A percentile compares a stretch with the other conserved stretches of the same genome.
Conservation (phyloP, 208 protist genomes). For the Leishmania tarentolae region DNA sequence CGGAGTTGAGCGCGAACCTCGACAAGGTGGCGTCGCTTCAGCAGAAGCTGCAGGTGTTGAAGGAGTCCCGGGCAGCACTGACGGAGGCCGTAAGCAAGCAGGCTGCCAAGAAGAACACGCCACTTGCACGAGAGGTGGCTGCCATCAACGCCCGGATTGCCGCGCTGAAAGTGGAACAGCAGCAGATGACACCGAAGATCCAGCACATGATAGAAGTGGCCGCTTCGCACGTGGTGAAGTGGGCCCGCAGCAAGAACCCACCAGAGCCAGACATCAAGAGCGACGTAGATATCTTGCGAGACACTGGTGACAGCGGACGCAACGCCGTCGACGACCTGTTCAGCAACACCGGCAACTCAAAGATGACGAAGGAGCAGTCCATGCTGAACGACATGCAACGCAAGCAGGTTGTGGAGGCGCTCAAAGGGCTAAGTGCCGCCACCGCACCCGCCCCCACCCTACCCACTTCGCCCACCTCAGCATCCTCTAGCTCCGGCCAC, state of each 20-base stretch:
- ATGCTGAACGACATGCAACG: conserved; percentile 47
- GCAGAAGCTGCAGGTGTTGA: conserved; percentile 58
- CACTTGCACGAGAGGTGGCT: conserved; percentile 51
- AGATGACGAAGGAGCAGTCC: conserved; percentile 17
- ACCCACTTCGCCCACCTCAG: conserved; percentile 32
- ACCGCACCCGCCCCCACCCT: conserved; percentile 37
- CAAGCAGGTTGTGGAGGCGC: conserved; percentile 50
- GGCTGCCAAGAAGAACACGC: conserved; percentile 34
- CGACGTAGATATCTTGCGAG: conserved; percentile 1
- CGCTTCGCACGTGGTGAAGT: conserved; percentile 65
- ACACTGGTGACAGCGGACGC: conserved; percentile 5
- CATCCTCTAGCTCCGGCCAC: conserved; percentile 46
- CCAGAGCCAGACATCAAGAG: conserved; percentile 40
- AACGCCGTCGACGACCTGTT: conserved; percentile 59
- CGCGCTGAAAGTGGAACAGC: conserved; percentile 51
- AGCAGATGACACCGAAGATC: conserved; percentile 59
- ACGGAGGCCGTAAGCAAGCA: conserved; percentile 22
- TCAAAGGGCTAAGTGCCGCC: conserved; percentile 37
- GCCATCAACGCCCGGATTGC: conserved; percentile 63
- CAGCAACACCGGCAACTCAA: conserved; percentile 21
- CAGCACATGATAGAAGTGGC: conserved; percentile 71
- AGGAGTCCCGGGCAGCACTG: conserved; percentile 51
- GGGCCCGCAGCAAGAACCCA: conserved; percentile 83
- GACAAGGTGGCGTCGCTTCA: conserved; percentile 61
- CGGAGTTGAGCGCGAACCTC: conserved; percentile 50